Evolutionary conservation across 1,284 basidiomycete genomes (phyloP), one percentile per base, ranked within the genome.

Genomic region (Tilletia indica): DNA sequence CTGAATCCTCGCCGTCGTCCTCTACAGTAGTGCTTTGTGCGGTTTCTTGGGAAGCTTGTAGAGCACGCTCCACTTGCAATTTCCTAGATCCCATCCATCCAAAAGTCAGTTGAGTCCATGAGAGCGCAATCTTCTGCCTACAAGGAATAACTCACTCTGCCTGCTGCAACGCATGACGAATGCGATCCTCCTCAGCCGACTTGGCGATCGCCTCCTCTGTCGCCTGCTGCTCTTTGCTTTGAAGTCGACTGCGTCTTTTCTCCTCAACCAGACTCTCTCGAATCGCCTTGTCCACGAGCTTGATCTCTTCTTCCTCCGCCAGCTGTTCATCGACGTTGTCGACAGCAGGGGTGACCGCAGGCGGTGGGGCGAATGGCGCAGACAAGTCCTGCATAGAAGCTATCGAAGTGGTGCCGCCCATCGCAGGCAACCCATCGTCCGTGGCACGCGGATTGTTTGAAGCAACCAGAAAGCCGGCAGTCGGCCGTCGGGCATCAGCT

Each of bases 1-100:
- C 77, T 6, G 78, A 78, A 36, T 82, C 84, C 34, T 84, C 85
- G 68, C 85, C 81, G 38, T 84, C 85, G 69, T 85, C 81, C 34
- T 83, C 81, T 8, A 42, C 19, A 25, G 58, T 9, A 63, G 6
- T 19, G 25, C 11, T 19, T 5, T 12, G 58, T 11, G 58, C 38
- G 12, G 70, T 67, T 36, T 61, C 19, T 34, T 39, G 21, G 3
- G 61, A 69, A 19, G 19, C 49, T 36, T 63, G 45, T 38, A 61
- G 69, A n/a, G 66, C 69, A 39, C 58, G 61, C 61, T 64, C 61
- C 31, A 64, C 61, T 39, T 64, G 61, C 36, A 64, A 34, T 19
- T 42, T 49, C 25, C 51, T 56, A n/a, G 19, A 14, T 19, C 39
- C 67, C 11, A 49, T 16, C 8, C 36, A 16, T 1, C 34, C 25